Evolutionary conservation across 352 stramenopile genomes (phyloP).

Genomic region (Phytophthora pisi): DNA sequence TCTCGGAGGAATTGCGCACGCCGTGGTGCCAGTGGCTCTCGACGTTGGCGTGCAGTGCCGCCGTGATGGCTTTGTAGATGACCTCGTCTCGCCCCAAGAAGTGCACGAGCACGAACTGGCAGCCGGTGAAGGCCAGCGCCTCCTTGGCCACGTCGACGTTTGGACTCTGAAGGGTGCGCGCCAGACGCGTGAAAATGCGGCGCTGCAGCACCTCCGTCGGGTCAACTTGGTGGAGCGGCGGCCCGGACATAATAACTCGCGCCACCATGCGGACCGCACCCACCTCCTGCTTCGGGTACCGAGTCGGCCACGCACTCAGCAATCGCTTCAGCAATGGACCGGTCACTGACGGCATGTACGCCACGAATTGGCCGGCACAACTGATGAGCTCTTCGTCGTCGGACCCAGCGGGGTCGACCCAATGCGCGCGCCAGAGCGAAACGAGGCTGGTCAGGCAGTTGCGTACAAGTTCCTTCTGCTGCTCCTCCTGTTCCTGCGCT

Average conservation of each 20-base stretch:
- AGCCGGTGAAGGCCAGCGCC: slow-evolving; percentile 81
- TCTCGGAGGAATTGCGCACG: slow-evolving; percentile 70
- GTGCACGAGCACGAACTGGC: slow-evolving; percentile 80
- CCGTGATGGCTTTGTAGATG: slow-evolving; percentile 70
- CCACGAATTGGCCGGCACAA: slow-evolving; percentile 84
- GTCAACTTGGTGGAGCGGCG: slow-evolving; percentile 60
- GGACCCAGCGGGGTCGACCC: slow-evolving; percentile 73
- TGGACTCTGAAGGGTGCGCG: slow-evolving; percentile 57
- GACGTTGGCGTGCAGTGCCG: slow-evolving; percentile 66
- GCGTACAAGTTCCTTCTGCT: slow-evolving; percentile 61
- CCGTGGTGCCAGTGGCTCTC: slow-evolving; percentile 75
- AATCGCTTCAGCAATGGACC: slow-evolving; percentile 57
- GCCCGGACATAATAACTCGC: slow-evolving; percentile 85
- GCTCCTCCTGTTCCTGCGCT: slow-evolving; percentile 27
- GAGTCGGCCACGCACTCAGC: slow-evolving; percentile 66
- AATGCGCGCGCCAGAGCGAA: slow-evolving; percentile 75
- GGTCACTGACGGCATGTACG: slow-evolving; percentile 74
- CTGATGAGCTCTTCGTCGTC: slow-evolving; percentile 87
- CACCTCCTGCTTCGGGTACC: slow-evolving; percentile 72
- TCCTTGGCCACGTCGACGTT: slow-evolving; percentile 82
- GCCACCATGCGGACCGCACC: slow-evolving; percentile 82
- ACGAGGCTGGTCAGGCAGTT: slow-evolving; percentile 77
- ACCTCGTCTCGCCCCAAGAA: slow-evolving; percentile 70
- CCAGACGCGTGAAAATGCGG: slow-evolving; percentile 66
- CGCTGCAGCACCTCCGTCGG: slow-evolving; percentile 36